Evolutionary conservation across 192 early-diverging fungal species (phyloP).

Genomic region (Chytriomyces sp.): DNA sequence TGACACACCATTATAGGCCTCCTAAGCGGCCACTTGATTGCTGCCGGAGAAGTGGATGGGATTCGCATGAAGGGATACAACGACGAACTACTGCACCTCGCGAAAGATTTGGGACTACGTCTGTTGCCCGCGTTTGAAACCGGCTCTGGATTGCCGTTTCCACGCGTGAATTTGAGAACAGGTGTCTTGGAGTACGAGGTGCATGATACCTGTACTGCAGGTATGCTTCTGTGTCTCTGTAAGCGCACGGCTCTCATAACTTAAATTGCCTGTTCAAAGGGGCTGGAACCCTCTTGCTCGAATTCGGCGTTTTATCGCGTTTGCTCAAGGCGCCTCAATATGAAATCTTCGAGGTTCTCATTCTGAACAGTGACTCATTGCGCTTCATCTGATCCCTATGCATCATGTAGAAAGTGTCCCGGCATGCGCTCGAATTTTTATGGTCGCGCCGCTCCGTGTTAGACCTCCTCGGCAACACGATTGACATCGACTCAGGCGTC

Average conservation of each 20-base stretch:
- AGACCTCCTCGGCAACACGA: slow-evolving; percentile 82
- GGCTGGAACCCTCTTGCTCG: slow-evolving; percentile 87
- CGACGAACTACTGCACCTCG: slow-evolving; percentile 77
- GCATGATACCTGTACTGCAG: slow-evolving; percentile 55
- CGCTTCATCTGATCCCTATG: not conserved
- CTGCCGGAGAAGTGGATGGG: slow-evolving; percentile 31
- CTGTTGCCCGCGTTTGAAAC: slow-evolving; percentile 89
- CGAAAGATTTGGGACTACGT: slow-evolving; percentile 77
- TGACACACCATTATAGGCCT: too few species aligned
- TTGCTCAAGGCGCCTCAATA: slow-evolving; percentile 65
- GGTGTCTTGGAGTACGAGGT: slow-evolving; percentile 74
- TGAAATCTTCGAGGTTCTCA: slow-evolving; percentile 70
- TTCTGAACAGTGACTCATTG: not conserved
- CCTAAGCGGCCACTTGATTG: not conserved
- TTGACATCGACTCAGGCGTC: slow-evolving; percentile 67
- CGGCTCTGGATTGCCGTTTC: slow-evolving; percentile 78
- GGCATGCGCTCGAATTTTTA: slow-evolving; percentile 67
- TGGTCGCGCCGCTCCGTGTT: slow-evolving; percentile 77
- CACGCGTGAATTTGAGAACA: slow-evolving; percentile 63
- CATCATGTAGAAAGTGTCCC: slow-evolving; percentile 33
- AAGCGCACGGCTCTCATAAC: not conserved
- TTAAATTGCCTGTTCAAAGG: slow-evolving; percentile 51
- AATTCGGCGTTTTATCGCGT: slow-evolving; percentile 89
- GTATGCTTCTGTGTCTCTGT: slow-evolving; percentile 42
- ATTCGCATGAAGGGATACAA: slow-evolving; percentile 69